Base-by-base conservation (phyloP, 2,329 filamentous ascomycete species). In the Fusarium dimerum region DNA sequence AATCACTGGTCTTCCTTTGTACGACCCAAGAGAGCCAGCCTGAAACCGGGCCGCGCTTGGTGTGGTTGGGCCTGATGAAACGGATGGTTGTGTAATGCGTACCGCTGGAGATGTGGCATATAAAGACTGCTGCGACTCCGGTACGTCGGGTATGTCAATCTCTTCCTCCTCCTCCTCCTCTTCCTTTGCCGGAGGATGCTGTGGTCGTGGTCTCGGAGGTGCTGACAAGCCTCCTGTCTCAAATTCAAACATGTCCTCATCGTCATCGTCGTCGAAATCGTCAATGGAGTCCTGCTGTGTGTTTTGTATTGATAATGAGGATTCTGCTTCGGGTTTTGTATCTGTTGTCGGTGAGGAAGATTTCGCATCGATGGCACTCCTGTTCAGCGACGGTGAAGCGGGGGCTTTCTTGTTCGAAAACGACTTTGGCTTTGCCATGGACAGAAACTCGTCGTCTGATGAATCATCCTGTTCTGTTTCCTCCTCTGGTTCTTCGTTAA, bases 1-100 rank as follows among this genome's bases (percentile, higher is more conserved):
- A 36, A 75, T 71, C 44, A 84, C 76, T 13, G 80, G 74, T 17
- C 74, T 74, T 41, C 80, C 80, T 60, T 76, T 80, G 59, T 81
- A 82, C n/a, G 80, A 83, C 3, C 80, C 80, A 13, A 79, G 65
- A 7, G 77, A 78, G 16, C 73, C 73, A 18, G 71, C 65, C 41
- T 71, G 65, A 47, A 71, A 71, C 43, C 68, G 71, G 44, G 71
- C 60, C 5, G 60, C 60, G 3, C 71, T 65, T 11, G 70, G 65
- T n/a, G 67, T 66, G 45, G 70, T 61, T 40, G 63, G 67, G 26
- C 55, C 67, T 38, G 55, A 59, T n/a, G 61, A 47, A 20, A 57
- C 51, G 40, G 63, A 53, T 26, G 64, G 62, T 49, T 68, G 71
- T 43, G 65, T 54, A 36, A 78, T 75, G 13, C 73, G 59, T 45